Conservation (phyloP, 345 rosid species). For the Hevea brasiliensis region DNA sequence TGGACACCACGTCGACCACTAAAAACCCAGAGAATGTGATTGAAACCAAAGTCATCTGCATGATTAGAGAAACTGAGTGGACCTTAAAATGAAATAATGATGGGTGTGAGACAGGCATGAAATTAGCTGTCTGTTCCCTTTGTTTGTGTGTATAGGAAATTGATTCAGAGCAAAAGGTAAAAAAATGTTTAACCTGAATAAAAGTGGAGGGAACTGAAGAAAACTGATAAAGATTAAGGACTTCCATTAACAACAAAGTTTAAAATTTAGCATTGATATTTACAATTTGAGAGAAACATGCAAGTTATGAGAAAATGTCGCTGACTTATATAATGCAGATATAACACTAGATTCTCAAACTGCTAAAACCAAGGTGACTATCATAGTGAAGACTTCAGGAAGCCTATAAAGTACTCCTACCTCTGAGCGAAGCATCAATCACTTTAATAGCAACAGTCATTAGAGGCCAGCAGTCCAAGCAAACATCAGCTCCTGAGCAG, state of each 20-base stretch:
- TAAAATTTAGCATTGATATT: not conserved
- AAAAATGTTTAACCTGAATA: not conserved
- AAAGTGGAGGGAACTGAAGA: not conserved
- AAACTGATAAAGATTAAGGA: not conserved
- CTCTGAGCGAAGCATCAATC: conserved; percentile 79
- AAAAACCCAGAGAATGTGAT: conserved; percentile 87
- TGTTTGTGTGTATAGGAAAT: not conserved
- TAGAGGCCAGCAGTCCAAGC: conserved; percentile 90
- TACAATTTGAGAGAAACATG: not conserved
- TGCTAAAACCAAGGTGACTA: not conserved
- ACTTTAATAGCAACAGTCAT: conserved; percentile 89
- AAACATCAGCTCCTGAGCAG: conserved; percentile 93
- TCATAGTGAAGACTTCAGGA: not conserved
- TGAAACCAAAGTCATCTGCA: conserved; percentile 93
- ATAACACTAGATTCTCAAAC: not conserved
- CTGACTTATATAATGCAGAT: not conserved
- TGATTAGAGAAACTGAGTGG: not conserved
- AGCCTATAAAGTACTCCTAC: conserved; percentile 33
- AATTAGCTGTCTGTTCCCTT: not conserved
- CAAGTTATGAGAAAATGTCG: not conserved
- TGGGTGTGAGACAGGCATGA: not conserved
- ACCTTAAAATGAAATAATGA: not conserved
- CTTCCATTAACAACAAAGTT: too few relatives aligned
- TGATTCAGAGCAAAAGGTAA: not conserved
- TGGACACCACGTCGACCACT: conserved; percentile 98